Base-by-base conservation (phyloP, 2,329 filamentous ascomycete genomes). In the Phialophora tarda region DNA sequence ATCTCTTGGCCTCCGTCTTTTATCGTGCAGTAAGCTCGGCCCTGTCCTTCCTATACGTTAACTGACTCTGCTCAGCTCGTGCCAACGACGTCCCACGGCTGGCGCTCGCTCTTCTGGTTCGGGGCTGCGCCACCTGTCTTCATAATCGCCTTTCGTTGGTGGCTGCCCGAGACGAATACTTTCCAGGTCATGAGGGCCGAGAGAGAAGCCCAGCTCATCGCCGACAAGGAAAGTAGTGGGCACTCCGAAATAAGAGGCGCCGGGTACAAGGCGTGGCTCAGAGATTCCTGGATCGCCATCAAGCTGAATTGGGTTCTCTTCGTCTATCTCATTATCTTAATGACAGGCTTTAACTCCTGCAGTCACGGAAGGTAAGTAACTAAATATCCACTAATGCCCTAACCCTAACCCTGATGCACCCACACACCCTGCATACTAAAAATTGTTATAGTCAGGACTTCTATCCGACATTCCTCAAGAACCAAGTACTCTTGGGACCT, bases 71-170 rank as follows among this genome's bases (percentile, higher is more conserved):
- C 14, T 44, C 38, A 44, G 38, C 38, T 44, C 38, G 38, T 44
- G 38, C 38, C 38, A n/a, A 44, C 38, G 8, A 44, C 38, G 17
- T 44, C 38, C 5, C 38, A 44, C 38, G 38, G 38, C 5, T 44
- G 38, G 38, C 38, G 38, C 17, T 44, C 38, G 38, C 38, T 44
- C 38, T 44, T 44, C 8, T 44, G 38, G 38, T 44, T 44, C 17
- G 38, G 38, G 17, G 38, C 38, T n/a, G 38, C 38, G 17, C 38
- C 38, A n/a, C 38, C 38, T 1, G 38, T 44, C 38, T 44, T 96
- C 26, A 89, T 96, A 78, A 96, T 96, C 74, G 74, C 87, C 63
- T 92, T 90, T 82, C 89, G 92, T 30, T 81, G 93, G 34, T 86
- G 84, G 75, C 84, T 96, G 1, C 90, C 91, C 4, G 93, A 96